Conservation (phyloP, 495 filamentous ascomycete genomes). For the Hypoxylon subgilvum region DNA sequence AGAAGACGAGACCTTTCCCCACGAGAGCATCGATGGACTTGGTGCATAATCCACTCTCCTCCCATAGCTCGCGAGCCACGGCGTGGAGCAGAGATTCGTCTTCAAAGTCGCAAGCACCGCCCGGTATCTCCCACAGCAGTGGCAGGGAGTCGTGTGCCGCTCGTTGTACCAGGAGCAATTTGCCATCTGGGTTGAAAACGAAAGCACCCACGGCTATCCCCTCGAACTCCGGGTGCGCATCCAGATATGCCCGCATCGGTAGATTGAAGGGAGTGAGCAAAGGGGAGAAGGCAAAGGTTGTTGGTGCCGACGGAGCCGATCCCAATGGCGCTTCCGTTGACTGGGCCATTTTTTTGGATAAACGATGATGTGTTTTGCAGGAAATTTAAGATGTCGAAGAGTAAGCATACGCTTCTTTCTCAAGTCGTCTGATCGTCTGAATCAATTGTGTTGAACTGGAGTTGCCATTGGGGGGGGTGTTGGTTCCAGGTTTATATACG, state of each 20-base stretch:
- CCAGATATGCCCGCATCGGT: constrained; percentile 32
- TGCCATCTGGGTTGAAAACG: constrained; percentile 43
- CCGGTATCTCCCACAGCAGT: constrained; percentile 61
- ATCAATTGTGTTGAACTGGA: background rate
- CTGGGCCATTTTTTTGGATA: constrained; percentile 43
- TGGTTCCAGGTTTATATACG: constrained; percentile 8
- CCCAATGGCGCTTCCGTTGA: constrained; percentile 5
- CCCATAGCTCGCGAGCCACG: constrained; percentile 59
- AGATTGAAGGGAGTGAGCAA: constrained; percentile 35
- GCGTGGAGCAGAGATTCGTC: constrained; percentile 58
- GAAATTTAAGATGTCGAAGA: background rate
- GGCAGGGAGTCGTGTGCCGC: constrained; percentile 58
- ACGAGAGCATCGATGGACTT: constrained; percentile 48
- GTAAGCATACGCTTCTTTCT: background rate
- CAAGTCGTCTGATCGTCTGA: background rate
- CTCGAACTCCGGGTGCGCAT: constrained; percentile 26
- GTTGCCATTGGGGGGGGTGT: constrained; percentile 9
- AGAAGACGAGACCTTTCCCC: constrained; percentile 42
- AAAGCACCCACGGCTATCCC: constrained; percentile 44
- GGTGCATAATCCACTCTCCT: constrained; percentile 57
- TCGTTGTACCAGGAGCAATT: constrained; percentile 59
- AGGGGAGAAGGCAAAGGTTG: constrained; percentile 37
- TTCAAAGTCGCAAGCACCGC: constrained; percentile 56
- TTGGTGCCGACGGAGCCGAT: constrained; percentile 19
- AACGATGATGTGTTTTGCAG: background rate